These are phyloP conservation scores for Tetrahymena borealis DNA, from an alignment of 73 alveolate species.

Conservation along the genomic window DNA sequence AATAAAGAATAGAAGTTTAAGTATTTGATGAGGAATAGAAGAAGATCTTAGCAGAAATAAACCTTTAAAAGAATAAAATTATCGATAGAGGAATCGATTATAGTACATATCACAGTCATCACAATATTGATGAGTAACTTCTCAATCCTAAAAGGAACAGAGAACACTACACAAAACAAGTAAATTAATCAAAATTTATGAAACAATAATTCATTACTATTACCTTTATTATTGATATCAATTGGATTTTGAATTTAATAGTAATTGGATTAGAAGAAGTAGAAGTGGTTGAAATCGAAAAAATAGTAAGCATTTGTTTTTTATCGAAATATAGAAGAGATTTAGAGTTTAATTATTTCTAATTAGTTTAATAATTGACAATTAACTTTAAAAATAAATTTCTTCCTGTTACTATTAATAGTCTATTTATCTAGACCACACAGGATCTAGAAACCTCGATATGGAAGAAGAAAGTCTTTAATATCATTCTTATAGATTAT, in stretches of 20 bases:
- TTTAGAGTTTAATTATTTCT: no score
- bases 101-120: neutral
- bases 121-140: neutral
- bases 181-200: no score
- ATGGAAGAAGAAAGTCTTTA: neutral
- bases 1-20: neutral
- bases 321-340: no score
- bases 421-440: neutral
- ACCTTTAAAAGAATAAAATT: neutral
- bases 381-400: no score
- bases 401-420: no score
- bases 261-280: neutral
- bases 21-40: neutral
- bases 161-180: neutral
- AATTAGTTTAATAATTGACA: no score
- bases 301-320: neutral
- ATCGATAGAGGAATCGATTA: neutral
- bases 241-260: neutral
- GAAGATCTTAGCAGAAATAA: neutral
- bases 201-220: no score
- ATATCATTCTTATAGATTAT: neutral
- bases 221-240: no score
- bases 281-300: neutral
- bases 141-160: neutral
- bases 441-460: neutral